phyloP scores from a whole-genome alignment of 2,329 filamentous ascomycete species.

The Pseudogymnoascus sp. region DNA sequence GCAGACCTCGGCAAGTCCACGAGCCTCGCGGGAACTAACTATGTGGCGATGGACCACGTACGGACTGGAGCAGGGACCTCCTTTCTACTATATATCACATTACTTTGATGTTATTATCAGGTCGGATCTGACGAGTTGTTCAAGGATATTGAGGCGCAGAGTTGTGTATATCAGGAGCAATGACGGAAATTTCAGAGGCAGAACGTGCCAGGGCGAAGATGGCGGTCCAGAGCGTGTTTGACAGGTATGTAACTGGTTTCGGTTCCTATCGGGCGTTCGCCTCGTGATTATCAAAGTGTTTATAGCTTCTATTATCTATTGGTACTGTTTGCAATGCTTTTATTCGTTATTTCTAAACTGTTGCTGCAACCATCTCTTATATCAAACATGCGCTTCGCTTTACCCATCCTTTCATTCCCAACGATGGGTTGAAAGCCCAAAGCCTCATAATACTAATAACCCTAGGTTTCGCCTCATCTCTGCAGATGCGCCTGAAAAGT shows the following conservation, averaged over 20 bases:
- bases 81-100: not conserved
- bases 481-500: not conserved
- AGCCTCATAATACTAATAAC: not conserved
- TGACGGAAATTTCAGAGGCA: slow-evolving; percentile 1
- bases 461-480: slow-evolving; percentile 18
- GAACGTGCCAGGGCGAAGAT: slow-evolving; percentile 20
- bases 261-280: not conserved
- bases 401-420: not conserved
- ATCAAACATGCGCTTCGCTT: not conserved
- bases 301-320: not conserved
- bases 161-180: not conserved
- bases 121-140: not conserved
- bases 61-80: not conserved
- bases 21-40: not conserved
- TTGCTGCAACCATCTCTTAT: not conserved
- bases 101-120: not conserved
- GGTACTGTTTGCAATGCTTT: not conserved
- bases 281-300: not conserved
- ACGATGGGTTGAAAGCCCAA: not conserved
- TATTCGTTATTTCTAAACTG: not conserved
- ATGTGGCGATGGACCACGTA: not conserved
- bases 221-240: slow-evolving; percentile 24
- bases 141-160: not conserved
- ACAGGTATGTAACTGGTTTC: slow-evolving; percentile 19
- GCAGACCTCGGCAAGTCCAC: slow-evolving; percentile 5